phyloP scores from a whole-genome alignment of 1,284 basidiomycete species.

The Apiotrichum mycotoxinovorans region DNA sequence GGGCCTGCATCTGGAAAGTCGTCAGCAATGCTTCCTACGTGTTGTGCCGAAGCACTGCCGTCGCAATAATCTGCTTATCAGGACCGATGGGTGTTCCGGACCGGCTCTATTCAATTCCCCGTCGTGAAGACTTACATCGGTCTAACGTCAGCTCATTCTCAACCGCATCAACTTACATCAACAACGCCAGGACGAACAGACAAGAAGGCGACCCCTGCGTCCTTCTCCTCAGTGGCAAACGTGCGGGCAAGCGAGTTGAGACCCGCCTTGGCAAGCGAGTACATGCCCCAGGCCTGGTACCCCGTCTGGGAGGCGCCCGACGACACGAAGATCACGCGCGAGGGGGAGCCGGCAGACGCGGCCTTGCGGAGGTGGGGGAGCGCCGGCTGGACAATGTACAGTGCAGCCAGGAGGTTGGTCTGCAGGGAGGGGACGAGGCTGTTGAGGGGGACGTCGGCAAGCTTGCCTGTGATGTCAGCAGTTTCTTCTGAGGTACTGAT shows the following conservation, averaged over 20 bases:
- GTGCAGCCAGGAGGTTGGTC: conserved; percentile 54
- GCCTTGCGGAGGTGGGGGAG: conserved; percentile 51
- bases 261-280: conserved; percentile 53
- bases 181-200: conserved; percentile 56
- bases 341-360: conserved; percentile 26
- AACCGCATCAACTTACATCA: conserved; percentile 40
- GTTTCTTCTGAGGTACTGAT: background rate
- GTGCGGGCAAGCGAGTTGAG: conserved; percentile 54
- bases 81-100: background rate
- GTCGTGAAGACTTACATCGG: conserved; percentile 15
- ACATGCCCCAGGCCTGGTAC: conserved; percentile 54
- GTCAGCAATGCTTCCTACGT: background rate
- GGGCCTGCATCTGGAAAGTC: conserved; percentile 45
- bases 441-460: conserved; percentile 28
- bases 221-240: conserved; percentile 54
- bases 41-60: too few species aligned
- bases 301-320: conserved; percentile 54
- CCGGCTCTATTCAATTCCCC: too few species aligned
- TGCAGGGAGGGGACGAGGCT: conserved; percentile 41
- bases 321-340: conserved; percentile 53
- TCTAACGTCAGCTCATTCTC: conserved; percentile 11
- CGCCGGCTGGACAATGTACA: conserved; percentile 52
- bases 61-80: too few species aligned
- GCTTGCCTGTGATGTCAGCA: conserved; percentile 24
- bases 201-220: conserved; percentile 46